These are phyloP conservation scores for Lactarius vividus DNA, from an alignment of 768 basidiomycete genomes.

Conservation along the genomic window DNA sequence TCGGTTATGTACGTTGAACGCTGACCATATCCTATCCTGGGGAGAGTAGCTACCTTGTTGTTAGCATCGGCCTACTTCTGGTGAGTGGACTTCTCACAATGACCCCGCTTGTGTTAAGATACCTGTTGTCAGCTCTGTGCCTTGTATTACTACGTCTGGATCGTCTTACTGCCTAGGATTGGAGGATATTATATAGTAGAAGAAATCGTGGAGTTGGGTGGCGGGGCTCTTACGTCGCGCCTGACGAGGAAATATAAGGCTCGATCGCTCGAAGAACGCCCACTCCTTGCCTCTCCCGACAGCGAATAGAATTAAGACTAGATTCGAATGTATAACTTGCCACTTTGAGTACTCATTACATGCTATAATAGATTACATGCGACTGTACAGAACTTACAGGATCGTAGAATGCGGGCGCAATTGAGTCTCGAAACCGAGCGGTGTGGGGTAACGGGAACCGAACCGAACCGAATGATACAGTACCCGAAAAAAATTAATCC, in stretches of 20 bases:
- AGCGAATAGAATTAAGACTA: conserved; percentile 8
- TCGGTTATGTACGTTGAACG: background rate
- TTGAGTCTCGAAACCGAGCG: background rate
- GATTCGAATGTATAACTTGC: background rate
- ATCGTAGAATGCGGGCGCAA: background rate
- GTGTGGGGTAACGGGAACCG: background rate
- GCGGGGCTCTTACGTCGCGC: conserved; percentile 24
- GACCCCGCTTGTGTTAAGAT: background rate
- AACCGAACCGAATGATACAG: background rate
- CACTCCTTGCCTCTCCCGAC: conserved; percentile 28
- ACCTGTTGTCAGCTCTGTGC: conserved; percentile 24
- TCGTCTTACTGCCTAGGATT: conserved; percentile 41
- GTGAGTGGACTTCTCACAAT: conserved; percentile 22
- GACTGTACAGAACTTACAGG: background rate
- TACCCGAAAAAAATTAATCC: background rate
- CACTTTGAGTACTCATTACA: no score
- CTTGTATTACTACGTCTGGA: conserved; percentile 41
- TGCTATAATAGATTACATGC: conserved; percentile 1
- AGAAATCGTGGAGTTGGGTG: conserved; percentile 32
- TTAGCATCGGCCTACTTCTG: conserved; percentile 32
- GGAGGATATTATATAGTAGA: conserved; percentile 48
- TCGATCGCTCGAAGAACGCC: background rate
- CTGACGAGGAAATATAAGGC: conserved; percentile 21
- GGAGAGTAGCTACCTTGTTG: conserved; percentile 32
- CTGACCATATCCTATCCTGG: conserved; percentile 7